Conservation (phyloP, 345 rosid species). For the Citrus trifoliata region DNA sequence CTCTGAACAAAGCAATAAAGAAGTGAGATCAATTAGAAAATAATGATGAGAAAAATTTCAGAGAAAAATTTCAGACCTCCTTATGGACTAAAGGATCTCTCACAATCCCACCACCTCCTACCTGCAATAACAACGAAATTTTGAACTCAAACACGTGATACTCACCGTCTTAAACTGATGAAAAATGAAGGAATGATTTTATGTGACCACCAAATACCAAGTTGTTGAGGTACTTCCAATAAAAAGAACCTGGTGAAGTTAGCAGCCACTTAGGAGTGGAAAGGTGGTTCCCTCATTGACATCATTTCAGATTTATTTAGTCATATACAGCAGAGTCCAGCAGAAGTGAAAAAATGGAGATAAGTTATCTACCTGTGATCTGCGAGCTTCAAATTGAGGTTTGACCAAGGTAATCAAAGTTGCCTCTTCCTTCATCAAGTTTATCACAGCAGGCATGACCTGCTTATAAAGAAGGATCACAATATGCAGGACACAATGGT, state of each 20-base stretch:
- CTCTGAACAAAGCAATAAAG: background rate
- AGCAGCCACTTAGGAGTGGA: background rate
- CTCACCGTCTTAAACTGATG: background rate
- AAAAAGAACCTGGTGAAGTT: background rate
- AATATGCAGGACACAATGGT: background rate
- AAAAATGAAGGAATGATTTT: background rate
- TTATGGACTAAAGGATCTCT: conserved; percentile 87
- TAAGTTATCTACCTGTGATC: conserved; percentile 65
- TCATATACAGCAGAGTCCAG: background rate
- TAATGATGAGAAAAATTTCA: background rate
- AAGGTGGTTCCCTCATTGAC: background rate
- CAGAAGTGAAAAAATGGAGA: background rate
- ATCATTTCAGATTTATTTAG: background rate
- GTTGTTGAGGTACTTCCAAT: background rate
- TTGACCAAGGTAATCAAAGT: conserved; percentile 72
- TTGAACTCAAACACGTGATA: background rate
- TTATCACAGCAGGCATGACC: conserved; percentile 93
- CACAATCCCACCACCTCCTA: conserved; percentile 92
- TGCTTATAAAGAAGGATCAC: conserved; percentile 18
- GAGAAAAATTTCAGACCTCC: conserved; percentile 55
- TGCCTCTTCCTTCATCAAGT: conserved; percentile 81
- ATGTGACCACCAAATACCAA: background rate
- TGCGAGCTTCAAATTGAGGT: conserved; percentile 94
- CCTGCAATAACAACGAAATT: conserved; percentile 38
- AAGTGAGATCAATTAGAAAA: background rate